Evolutionary conservation across 129 eudicot species (phyloP), one percentile per base, ranked within the genome.

Genomic region (Arctium minus): DNA sequence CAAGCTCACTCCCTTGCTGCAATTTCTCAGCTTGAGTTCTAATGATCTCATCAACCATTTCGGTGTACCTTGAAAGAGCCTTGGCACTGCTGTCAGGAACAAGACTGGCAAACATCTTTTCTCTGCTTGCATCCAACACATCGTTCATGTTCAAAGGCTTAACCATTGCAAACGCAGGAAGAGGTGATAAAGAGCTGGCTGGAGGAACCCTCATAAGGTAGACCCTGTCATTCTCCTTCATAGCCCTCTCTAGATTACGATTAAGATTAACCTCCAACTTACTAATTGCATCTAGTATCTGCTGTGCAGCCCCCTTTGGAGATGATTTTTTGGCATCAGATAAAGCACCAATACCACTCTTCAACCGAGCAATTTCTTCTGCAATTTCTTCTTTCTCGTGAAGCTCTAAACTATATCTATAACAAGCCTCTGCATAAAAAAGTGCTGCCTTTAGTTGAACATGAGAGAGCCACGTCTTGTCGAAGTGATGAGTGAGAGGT

Each of bases 1-100:
- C 97, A n/a, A 96, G 96, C 86, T 96, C 99, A 79, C 99, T 96
- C 65, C 97, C 99, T 85, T 96, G 99, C 79, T 93, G 99, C 82
- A 96, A 78, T 74, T 86, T 93, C 87, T 96, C 99, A 80, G 98
- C 99, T 80, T 96, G 99, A 31, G 99, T 93, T 87, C 99, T 89
- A 72, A 90, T 93, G 83, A 96, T 77, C 31, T 91, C 98, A 90
- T 96, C 99, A 76, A 96, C 97, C 99, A 96, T 96, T 84, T 96
- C 97, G 0, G 99, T 96, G 86, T 96, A 96, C 86, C 96, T 89
- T 30, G 99, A 96, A 62, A 96, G 97, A 62, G 98, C 97, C 79
- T 96, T 96, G 0, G 97, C 94, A 83, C 97, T 93, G 87, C 87
- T 96, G 85, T 96, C 99, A 30, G 99, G 99, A 80, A 96, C 98